A percentile compares a stretch with the other conserved stretches of the same genome.
Evolutionary conservation across 2,329 filamentous ascomycete genomes (phyloP).

Genomic region (Sporothrix mexicana): DNA sequence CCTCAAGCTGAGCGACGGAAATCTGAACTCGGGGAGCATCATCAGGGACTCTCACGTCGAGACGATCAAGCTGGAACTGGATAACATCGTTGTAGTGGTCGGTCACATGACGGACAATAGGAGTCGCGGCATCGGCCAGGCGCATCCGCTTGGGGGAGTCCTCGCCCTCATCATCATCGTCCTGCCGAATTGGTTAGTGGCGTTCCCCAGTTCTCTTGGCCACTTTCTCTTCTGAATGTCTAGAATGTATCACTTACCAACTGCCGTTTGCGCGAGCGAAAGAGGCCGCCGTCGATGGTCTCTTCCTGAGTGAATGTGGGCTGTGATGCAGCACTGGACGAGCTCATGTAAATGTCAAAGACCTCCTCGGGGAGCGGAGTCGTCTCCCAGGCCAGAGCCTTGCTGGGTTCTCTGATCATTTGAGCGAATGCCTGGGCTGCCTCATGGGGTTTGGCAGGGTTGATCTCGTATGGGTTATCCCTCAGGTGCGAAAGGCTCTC

Average conservation of each 20-base stretch:
- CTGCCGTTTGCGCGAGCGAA: conserved; percentile 50
- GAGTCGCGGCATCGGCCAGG: conserved; percentile 41
- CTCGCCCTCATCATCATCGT: conserved; percentile 27
- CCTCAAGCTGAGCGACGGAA: conserved; percentile 44
- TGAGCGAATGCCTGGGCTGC: conserved; percentile 55
- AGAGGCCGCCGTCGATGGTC: conserved; percentile 22
- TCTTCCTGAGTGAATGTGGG: conserved; percentile 36
- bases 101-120: conserved; percentile 27
- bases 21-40: conserved; percentile 40
- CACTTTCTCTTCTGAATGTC: neutral
- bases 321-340: conserved; percentile 36
- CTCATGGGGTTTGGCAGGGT: conserved; percentile 50
- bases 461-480: conserved; percentile 41
- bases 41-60: neutral
- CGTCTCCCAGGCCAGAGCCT: conserved; percentile 54
- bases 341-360: conserved; percentile 54
- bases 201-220: too few species aligned
- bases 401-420: conserved; percentile 50
- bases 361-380: conserved; percentile 55
- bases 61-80: conserved; percentile 33
- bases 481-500: conserved; percentile 52
- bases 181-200: neutral
- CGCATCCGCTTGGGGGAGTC: conserved; percentile 44
- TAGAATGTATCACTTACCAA: neutral
- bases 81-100: conserved; percentile 33